These are phyloP conservation scores for Eucalyptus leucophloia DNA, from an alignment of 345 rosid species.

Conservation along the genomic window DNA sequence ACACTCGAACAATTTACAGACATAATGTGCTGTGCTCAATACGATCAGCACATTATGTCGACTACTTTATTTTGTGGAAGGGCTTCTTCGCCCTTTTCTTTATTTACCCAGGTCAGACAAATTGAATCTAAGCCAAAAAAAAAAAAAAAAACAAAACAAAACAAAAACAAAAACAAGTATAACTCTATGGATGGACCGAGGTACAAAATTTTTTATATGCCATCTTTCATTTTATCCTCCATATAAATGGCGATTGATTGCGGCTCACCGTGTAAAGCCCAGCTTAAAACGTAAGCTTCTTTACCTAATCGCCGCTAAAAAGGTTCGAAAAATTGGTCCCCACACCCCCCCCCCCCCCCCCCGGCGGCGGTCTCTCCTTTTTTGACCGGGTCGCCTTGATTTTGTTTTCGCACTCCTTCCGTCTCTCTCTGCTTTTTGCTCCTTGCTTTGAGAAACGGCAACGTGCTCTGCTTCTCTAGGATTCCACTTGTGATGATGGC, in stretches of 20 bases:
- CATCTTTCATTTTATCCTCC: background rate
- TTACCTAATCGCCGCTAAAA: background rate
- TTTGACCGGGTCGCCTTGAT: background rate
- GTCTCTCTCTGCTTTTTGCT: too few species aligned
- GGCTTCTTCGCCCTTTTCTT: background rate
- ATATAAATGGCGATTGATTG: background rate
- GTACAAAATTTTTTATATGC: background rate
- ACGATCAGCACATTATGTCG: background rate
- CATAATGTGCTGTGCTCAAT: rapidly evolving
- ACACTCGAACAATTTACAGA: background rate
- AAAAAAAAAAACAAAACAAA: too few species aligned
- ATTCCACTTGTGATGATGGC: too few species aligned
- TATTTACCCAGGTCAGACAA: background rate
- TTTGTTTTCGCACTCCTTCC: background rate
- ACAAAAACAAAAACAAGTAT: background rate
- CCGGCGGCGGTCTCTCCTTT: background rate
- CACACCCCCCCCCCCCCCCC: too few species aligned
- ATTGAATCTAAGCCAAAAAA: background rate
- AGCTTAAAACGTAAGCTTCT: background rate
- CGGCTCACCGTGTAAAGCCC: background rate
- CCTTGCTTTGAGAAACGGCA: too few species aligned
- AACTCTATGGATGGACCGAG: background rate
- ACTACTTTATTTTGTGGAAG: background rate
- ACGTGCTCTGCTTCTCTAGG: too few species aligned
- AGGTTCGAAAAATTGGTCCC: background rate